Conservation (phyloP, 2,329 filamentous ascomycete species). For the Xylariaceae sp. region DNA sequence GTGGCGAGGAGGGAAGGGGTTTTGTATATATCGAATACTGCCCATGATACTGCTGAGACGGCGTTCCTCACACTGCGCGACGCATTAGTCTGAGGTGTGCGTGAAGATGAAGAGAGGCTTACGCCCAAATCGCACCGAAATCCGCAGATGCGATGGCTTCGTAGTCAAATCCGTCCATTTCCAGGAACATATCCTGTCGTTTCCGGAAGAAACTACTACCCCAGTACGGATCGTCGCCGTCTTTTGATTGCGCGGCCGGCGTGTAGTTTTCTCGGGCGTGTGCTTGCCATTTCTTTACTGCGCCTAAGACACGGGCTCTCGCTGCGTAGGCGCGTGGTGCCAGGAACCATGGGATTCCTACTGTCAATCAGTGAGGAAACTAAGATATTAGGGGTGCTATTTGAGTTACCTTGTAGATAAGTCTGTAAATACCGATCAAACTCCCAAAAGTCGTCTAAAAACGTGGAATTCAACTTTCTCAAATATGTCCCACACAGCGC, state of each 20-base stretch:
- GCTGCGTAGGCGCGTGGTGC: slow-evolving; percentile 24
- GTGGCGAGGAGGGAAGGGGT: slow-evolving; percentile 23
- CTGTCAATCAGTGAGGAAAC: slow-evolving; percentile 3
- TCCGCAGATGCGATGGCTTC: slow-evolving; percentile 26
- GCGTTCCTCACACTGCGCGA: slow-evolving; percentile 22
- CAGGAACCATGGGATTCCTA: slow-evolving; percentile 26
- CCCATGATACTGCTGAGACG: slow-evolving; percentile 23
- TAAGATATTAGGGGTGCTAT: not conserved
- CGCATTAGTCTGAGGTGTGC: slow-evolving; percentile 6
- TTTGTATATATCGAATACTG: slow-evolving; percentile 25
- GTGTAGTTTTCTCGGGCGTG: slow-evolving; percentile 23
- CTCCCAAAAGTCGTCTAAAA: slow-evolving; percentile 25
- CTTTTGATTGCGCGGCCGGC: slow-evolving; percentile 11
- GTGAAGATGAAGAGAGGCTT: slow-evolving; percentile 4
- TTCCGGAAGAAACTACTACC: slow-evolving; percentile 28
- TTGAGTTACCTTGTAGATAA: slow-evolving; percentile 24
- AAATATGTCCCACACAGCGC: slow-evolving; percentile 28
- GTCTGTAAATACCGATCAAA: slow-evolving; percentile 24
- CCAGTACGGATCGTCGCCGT: slow-evolving; percentile 27
- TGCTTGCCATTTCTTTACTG: slow-evolving; percentile 24
- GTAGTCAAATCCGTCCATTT: slow-evolving; percentile 27
- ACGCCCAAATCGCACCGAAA: slow-evolving; percentile 29
- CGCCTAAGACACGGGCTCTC: slow-evolving; percentile 21
- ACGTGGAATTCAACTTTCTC: slow-evolving; percentile 20
- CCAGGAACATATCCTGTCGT: slow-evolving; percentile 23